A percentile compares a stretch with the other conserved stretches of the same genome.
Evolutionary conservation across 441 rosid genomes (phyloP).

Genomic region (Euphorbia corollata): DNA sequence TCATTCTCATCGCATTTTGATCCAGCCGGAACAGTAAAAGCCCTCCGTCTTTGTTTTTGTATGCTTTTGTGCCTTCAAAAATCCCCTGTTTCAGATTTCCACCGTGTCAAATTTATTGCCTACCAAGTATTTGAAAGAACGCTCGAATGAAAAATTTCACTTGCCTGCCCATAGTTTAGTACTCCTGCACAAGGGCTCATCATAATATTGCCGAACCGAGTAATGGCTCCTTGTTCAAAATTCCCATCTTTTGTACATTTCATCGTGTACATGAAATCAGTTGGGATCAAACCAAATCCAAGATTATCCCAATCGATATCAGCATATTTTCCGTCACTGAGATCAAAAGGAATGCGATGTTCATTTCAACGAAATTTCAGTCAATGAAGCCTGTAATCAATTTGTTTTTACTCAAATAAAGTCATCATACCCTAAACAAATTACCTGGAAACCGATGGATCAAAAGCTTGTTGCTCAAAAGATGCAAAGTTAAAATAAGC

Average conservation of each 20-base stretch:
- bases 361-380: too few species aligned
- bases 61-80: constrained; percentile 72
- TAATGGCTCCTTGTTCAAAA: constrained; percentile 45
- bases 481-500: constrained; percentile 17
- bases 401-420: too few species aligned
- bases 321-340: constrained; percentile 50
- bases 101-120: background rate
- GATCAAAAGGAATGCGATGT: background rate
- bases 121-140: background rate
- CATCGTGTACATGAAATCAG: constrained; percentile 72
- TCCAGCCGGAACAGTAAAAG: constrained; percentile 64
- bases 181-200: constrained; percentile 79
- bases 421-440: background rate
- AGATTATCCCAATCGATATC: constrained; percentile 83
- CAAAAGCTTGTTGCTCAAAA: constrained; percentile 17
- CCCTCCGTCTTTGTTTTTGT: constrained; percentile 54
- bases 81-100: constrained; percentile 36
- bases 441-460: constrained; percentile 22
- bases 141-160: background rate
- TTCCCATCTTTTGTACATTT: constrained; percentile 41
- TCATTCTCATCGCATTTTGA: constrained; percentile 61
- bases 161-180: constrained; percentile 83
- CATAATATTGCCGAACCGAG: constrained; percentile 51
- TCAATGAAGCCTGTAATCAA: too few species aligned
- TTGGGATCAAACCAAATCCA: constrained; percentile 57